These are phyloP conservation scores for Phytomonas serpens DNA, from an alignment of 208 protist species.

Conservation along the genomic window DNA sequence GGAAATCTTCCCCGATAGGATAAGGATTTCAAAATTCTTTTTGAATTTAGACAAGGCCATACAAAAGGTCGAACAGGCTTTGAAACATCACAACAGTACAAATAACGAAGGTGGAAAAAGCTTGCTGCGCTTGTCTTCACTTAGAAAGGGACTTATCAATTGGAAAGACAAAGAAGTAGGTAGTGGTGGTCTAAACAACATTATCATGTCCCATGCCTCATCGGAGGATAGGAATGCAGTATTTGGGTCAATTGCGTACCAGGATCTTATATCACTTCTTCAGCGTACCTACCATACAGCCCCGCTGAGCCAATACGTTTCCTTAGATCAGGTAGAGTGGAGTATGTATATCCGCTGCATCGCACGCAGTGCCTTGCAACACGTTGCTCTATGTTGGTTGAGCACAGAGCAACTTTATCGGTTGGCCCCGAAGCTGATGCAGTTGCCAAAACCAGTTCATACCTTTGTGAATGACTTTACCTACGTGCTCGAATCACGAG, in stretches of 20 bases:
- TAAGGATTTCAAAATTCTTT: background rate
- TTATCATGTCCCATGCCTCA: background rate
- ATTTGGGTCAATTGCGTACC: background rate
- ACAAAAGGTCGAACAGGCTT: background rate
- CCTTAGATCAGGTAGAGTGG: slow-evolving; percentile 47
- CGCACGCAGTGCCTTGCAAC: slow-evolving; percentile 30
- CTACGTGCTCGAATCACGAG: slow-evolving; percentile 25
- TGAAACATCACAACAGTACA: background rate
- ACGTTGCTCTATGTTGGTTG: slow-evolving; percentile 26
- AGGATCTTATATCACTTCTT: background rate
- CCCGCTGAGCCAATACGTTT: slow-evolving; percentile 30
- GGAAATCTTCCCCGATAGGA: background rate
- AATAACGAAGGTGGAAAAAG: background rate
- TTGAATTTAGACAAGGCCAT: background rate
- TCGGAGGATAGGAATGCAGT: background rate
- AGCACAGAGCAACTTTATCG: background rate
- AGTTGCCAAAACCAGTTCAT: slow-evolving; percentile 32
- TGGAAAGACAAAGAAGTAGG: background rate
- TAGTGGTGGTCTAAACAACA: background rate
- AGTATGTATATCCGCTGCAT: slow-evolving; percentile 57
- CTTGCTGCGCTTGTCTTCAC: background rate
- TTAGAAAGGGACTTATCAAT: background rate
- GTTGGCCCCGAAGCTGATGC: background rate
- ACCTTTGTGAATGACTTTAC: slow-evolving; percentile 53
- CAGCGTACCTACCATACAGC: background rate